Evolutionary conservation across 2,329 filamentous ascomycete genomes (phyloP).

Genomic region (Aspergillus brasiliensis): DNA sequence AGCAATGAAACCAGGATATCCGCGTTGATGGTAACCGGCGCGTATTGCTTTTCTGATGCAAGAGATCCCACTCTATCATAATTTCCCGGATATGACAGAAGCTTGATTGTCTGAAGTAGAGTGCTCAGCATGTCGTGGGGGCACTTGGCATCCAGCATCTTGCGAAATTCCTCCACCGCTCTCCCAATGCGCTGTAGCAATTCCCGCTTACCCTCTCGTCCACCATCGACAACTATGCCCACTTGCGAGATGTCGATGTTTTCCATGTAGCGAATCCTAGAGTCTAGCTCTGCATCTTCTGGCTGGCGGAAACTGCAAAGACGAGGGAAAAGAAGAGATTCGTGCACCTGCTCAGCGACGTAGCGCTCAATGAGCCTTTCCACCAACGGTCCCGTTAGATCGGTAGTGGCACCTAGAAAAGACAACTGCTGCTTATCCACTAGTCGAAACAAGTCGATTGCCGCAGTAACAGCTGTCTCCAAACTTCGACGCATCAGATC

Average conservation of each 20-base stretch:
- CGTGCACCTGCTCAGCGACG: conserved; percentile 88
- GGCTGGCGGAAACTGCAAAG: conserved; percentile 74
- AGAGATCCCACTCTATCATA: conserved; percentile 43
- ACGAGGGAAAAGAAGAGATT: conserved; percentile 77
- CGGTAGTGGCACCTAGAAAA: conserved; percentile 85
- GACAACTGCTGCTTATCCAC: conserved; percentile 96
- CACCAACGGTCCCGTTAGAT: conserved; percentile 86
- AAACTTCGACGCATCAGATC: conserved; percentile 84
- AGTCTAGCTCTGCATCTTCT: conserved; percentile 85
- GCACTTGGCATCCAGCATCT: conserved; percentile 73
- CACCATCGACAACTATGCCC: conserved; percentile 81
- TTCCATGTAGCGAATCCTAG: conserved; percentile 89
- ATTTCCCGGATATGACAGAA: conserved; percentile 68
- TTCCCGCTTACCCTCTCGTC: conserved; percentile 75
- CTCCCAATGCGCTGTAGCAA: conserved; percentile 73
- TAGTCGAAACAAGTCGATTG: conserved; percentile 92
- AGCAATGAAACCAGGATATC: conserved; percentile 91
- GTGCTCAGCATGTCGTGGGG: conserved; percentile 88
- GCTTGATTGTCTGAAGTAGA: conserved; percentile 78
- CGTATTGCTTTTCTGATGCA: conserved; percentile 55
- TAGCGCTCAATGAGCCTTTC: conserved; percentile 95
- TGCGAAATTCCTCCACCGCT: conserved; percentile 86
- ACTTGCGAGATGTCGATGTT: conserved; percentile 93
- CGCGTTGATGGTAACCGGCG: conserved; percentile 71
- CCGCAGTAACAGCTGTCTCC: conserved; percentile 87